Evolutionary conservation across 768 basidiomycete genomes (phyloP), one percentile per base, ranked within the genome.

Genomic region (Candolleomyces eurysporus): DNA sequence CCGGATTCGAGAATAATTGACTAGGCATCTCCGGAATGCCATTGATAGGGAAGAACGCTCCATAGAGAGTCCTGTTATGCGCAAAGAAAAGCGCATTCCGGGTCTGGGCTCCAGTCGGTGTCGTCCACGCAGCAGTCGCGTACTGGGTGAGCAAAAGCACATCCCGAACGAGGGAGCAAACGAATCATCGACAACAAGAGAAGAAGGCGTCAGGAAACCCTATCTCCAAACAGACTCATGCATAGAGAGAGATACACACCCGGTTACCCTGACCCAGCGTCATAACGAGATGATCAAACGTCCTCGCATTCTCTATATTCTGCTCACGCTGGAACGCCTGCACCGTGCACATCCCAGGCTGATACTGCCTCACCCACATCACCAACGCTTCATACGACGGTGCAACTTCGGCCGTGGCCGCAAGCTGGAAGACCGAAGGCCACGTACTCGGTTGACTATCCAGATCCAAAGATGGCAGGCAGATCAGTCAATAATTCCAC

Each of bases 11-110:
- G 6, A 68, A 50, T 52, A 76, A 61, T 17, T 65, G 64, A 51
- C 64, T 76, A 4, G 81, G 82, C 60, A 83, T 68, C 59, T 82
- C 81, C 0, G 87, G 84, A 45, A 88, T 70, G 7, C 84, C 85
- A 0, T 75, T 79, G 10, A 75, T 39, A 6, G 80, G 78, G 70
- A 87, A 89, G 62, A 83, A 75, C 0, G 79, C 79, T 21, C 79
- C 85, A 2, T 71, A 69, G 17, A 86, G 70, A 21, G 63, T 64
- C 7, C 62, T 63, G 6, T 64, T 58, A 14, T 65, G 63, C 17
- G 75, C 59, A 61, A 88, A 83, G 21, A 88, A 69, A 11, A 88
- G 67, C 1, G 82, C 73, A 48, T 81, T 82, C 26, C 75, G 76
- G 31, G 78, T 77, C n/a, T 74, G 71, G 21, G 62, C 67, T 0